Base-by-base conservation (phyloP, 1,284 basidiomycete genomes). In the Apiotrichum porosum region DNA sequence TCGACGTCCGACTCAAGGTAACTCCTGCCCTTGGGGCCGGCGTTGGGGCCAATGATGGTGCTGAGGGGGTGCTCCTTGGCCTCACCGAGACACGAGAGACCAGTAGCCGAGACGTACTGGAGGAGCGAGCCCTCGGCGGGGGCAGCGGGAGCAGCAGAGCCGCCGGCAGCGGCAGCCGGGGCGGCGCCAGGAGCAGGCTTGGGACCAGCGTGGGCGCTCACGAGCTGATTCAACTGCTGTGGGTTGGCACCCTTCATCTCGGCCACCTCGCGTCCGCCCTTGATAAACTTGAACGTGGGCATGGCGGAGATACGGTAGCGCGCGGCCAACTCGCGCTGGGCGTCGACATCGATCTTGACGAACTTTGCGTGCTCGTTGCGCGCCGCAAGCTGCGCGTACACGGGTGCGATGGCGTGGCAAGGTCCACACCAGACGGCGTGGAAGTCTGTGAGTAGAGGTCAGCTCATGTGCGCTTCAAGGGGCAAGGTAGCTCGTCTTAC, bases 1-100 rank as follows among this genome's bases (percentile, higher is more conserved):
- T 91, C 88, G 2, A 80, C 82, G 64, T 90, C 87, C 62, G 84
- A 87, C 57, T 84, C 78, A 51, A 91, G 77, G 67, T 81, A 86
- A 30, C 71, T 85, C 80, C 61, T 62, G 9, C 73, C 74, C 46
- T 68, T 71, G 14, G 72, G 66, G 8, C 68, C 76, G 12, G 71
- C 69, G 62, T 78, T 82, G 26, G 65, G 57, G 2, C 73, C 69
- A 21, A 87, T 55, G 48, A 88, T 81, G 26, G 78, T 76, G 54
- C 81, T 80, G 45, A 89, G 67, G 9, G 80, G 77, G 63, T 86
- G 83, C 1, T 71, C 67, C 2, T 69, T 61, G 26, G 79, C 75
- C 69, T 91, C 88, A 68, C 91, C 90, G 52, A 91, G 77, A 55
- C 87, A 89, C 49, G 81, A 82, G 45, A 85, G 56, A 10, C 66